Percentiles rank a stretch among this genome's conserved stretches.
Evolutionary conservation across 768 basidiomycete genomes (phyloP).

Genomic region (Calocera cornea): DNA sequence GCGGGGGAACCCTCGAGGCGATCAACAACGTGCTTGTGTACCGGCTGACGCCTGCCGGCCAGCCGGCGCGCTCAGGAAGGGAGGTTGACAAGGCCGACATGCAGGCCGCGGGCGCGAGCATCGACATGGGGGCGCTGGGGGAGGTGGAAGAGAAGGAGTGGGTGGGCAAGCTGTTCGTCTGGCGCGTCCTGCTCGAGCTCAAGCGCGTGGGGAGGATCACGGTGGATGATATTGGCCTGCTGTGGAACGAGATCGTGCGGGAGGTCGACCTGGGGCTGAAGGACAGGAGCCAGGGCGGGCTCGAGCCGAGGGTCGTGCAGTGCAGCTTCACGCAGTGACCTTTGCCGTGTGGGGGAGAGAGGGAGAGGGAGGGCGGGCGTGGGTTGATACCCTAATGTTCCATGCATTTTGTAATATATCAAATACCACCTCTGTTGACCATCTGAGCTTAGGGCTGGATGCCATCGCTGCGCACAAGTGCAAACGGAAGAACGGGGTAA

Average conservation of each 20-base stretch:
- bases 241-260: not conserved
- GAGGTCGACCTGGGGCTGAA: not conserved
- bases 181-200: not conserved
- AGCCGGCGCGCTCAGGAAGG: not conserved
- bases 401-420: too few relatives aligned
- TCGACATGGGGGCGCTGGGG: not conserved
- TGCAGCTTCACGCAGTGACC: not conserved
- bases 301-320: not conserved
- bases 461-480: too few relatives aligned
- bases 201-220: not conserved
- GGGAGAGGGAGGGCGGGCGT: not conserved
- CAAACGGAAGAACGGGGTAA: too few relatives aligned
- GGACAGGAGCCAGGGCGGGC: not conserved
- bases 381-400: not conserved
- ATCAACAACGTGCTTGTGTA: not conserved
- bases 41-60: not conserved
- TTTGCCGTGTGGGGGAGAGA: not conserved
- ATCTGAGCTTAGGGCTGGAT: too few relatives aligned
- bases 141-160: not conserved
- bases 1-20: not conserved
- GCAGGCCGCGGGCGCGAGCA: not conserved
- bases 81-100: not conserved
- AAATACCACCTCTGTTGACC: too few relatives aligned
- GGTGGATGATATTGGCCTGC: not conserved
- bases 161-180: not conserved